phyloP scores from a whole-genome alignment of 2,329 filamentous ascomycete species.

The Cytospora piceae region DNA sequence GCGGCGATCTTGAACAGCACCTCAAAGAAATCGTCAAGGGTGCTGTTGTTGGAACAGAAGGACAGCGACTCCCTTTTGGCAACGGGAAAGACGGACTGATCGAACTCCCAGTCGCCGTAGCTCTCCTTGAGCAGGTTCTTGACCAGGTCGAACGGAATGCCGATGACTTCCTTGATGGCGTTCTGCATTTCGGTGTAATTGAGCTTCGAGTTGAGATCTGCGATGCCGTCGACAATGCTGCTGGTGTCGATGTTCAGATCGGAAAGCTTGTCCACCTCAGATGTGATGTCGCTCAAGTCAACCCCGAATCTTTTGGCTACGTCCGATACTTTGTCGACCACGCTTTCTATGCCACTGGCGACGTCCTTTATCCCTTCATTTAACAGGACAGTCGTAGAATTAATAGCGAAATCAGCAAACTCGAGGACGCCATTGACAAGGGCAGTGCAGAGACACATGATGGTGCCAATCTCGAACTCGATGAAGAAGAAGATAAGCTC shows the following conservation, averaged over 20 bases:
- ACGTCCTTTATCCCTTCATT: slow-evolving; percentile 57
- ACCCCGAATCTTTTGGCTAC: slow-evolving; percentile 26
- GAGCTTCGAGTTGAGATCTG: slow-evolving; percentile 75
- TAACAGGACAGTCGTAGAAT: slow-evolving; percentile 50
- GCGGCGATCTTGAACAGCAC: slow-evolving; percentile 68
- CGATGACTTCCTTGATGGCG: slow-evolving; percentile 73
- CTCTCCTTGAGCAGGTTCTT: slow-evolving; percentile 72
- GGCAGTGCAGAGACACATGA: slow-evolving; percentile 85
- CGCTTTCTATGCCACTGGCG: slow-evolving; percentile 60
- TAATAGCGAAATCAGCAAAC: slow-evolving; percentile 55
- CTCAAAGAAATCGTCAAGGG: slow-evolving; percentile 83
- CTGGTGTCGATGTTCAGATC: slow-evolving; percentile 73
- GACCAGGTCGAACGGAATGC: slow-evolving; percentile 80
- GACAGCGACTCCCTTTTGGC: slow-evolving; percentile 79
- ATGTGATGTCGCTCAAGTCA: slow-evolving; percentile 58
- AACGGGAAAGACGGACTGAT: slow-evolving; percentile 77
- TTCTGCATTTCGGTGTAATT: slow-evolving; percentile 84
- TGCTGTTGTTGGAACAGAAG: slow-evolving; percentile 87
- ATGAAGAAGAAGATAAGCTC: slow-evolving; percentile 90
- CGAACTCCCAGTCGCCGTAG: slow-evolving; percentile 75
- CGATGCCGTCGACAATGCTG: slow-evolving; percentile 70
- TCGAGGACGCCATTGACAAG: slow-evolving; percentile 79
- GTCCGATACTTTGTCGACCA: slow-evolving; percentile 58
- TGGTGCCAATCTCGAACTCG: slow-evolving; percentile 87
- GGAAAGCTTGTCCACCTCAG: slow-evolving; percentile 60